A percentile compares a stretch with the other conserved stretches of the same genome.
phyloP scores from a whole-genome alignment of 1,284 basidiomycete genomes.

The Trametes sp. region DNA sequence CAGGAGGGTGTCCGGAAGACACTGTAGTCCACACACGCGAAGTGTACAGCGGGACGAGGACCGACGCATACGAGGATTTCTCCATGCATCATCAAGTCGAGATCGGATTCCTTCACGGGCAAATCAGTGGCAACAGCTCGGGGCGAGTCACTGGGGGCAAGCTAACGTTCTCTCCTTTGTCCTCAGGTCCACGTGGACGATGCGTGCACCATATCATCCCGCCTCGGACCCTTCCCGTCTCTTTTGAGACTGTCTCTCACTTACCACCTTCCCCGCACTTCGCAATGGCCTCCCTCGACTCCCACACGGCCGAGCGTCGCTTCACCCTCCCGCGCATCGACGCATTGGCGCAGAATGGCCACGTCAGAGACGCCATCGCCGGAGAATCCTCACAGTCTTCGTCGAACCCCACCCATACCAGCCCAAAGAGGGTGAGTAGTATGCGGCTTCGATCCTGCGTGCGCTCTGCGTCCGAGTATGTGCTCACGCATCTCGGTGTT shows the following conservation, averaged over 20 bases:
- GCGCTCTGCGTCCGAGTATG: not conserved
- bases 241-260: not conserved
- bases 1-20: too few relatives aligned
- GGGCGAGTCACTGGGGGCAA: too few relatives aligned
- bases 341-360: not conserved
- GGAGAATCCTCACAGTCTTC: not conserved
- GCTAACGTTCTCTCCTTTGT: not conserved
- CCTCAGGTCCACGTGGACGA: not conserved
- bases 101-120: too few relatives aligned
- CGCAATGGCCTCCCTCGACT: not conserved
- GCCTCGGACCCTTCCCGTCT: not conserved
- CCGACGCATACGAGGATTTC: too few relatives aligned
- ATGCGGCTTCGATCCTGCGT: not conserved
- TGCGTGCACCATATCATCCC: not conserved
- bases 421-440: not conserved
- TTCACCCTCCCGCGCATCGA: not conserved
- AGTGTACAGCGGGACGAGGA: too few relatives aligned
- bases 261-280: not conserved
- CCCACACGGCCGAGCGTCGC: not conserved
- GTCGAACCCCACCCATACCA: not conserved
- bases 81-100: too few relatives aligned
- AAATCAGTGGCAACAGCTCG: too few relatives aligned
- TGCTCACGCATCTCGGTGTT: not conserved
- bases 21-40: too few relatives aligned
- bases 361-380: not conserved